A percentile compares a stretch with the other conserved stretches of the same genome.
phyloP scores from a whole-genome alignment of 2,329 filamentous ascomycete genomes.

The Fusarium kyushuense region DNA sequence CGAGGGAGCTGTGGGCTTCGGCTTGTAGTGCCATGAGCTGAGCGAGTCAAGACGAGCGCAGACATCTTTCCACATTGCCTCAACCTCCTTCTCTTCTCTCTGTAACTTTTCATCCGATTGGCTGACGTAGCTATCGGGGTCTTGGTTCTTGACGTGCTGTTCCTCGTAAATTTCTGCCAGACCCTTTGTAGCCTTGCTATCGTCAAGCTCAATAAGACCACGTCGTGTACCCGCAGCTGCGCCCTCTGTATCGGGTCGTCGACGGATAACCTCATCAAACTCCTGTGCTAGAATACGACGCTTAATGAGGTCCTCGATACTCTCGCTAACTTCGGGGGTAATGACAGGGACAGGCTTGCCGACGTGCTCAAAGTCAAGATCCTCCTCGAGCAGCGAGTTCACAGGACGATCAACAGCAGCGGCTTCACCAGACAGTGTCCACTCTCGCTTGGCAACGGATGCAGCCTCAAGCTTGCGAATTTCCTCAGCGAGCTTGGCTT shows the following conservation, averaged over 20 bases:
- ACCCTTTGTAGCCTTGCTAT: constrained; percentile 86
- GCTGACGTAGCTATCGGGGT: constrained; percentile 84
- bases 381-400: constrained; percentile 94
- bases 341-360: constrained; percentile 96
- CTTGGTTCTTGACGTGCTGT: constrained; percentile 82
- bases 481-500: constrained; percentile 87
- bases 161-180: constrained; percentile 95
- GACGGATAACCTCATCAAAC: constrained; percentile 90
- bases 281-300: constrained; percentile 88
- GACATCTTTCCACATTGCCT: constrained; percentile 84
- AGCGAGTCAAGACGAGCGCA: constrained; percentile 86
- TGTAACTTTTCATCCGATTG: constrained; percentile 84
- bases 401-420: constrained; percentile 82
- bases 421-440: constrained; percentile 91
- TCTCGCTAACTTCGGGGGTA: constrained; percentile 89
- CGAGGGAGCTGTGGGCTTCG: constrained; percentile 82
- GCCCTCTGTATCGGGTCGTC: constrained; percentile 79
- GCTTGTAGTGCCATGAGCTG: constrained; percentile 95
- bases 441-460: constrained; percentile 89
- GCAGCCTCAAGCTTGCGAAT: constrained; percentile 91
- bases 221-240: constrained; percentile 72
- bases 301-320: constrained; percentile 94
- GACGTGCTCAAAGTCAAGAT: constrained; percentile 93
- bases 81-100: constrained; percentile 86
- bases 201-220: constrained; percentile 83